Conservation (phyloP, 305 asterid species). For the Solanum hybrid region DNA sequence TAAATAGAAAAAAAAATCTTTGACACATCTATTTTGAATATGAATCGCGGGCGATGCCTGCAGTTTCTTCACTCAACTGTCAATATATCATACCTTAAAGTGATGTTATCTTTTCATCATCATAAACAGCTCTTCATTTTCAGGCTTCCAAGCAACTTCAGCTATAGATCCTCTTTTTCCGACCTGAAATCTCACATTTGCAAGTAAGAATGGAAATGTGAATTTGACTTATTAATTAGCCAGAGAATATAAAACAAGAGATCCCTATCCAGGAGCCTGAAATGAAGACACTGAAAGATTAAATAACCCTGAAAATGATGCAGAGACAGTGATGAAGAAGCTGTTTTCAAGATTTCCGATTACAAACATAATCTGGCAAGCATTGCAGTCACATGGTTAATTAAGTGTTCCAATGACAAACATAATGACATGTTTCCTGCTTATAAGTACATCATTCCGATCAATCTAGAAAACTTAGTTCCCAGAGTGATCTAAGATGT, state of each 20-base stretch:
- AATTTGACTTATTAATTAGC: not conserved
- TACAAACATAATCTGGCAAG: not conserved
- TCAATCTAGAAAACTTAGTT: not conserved
- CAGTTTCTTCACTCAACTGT: not conserved
- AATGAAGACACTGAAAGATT: not conserved
- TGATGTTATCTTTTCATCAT: not conserved
- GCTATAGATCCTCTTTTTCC: not conserved
- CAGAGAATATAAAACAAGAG: not conserved
- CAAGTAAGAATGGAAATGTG: not conserved
- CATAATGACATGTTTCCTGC: not conserved
- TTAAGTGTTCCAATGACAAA: not conserved
- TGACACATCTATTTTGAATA: not conserved
- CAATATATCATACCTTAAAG: not conserved
- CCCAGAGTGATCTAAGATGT: not conserved
- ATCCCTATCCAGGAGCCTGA: not conserved
- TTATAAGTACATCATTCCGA: not conserved
- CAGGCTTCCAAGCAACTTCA: not conserved
- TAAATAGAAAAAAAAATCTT: accelerated
- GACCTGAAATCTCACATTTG: not conserved
- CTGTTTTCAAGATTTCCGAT: not conserved
- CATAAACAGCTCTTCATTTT: not conserved
- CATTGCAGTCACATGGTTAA: not conserved
- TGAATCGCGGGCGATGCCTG: not conserved
- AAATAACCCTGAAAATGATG: not conserved
- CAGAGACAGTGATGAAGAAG: not conserved